Evolutionary conservation across 163 green algal genomes (phyloP).

Genomic region (Volvox carteri): DNA sequence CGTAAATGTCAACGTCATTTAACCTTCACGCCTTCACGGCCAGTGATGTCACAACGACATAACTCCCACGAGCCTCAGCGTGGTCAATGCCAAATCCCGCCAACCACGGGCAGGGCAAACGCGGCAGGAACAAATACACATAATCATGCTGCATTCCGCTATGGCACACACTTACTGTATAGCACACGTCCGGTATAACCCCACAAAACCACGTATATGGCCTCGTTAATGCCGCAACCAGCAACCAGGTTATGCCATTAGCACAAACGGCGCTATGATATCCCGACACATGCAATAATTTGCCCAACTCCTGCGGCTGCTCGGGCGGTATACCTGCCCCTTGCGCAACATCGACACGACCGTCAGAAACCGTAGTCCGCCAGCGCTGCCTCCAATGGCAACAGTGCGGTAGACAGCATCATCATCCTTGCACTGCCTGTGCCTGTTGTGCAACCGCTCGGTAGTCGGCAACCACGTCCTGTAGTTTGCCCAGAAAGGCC

Average conservation of each 20-base stretch:
- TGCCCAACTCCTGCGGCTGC: slow-evolving; percentile 1
- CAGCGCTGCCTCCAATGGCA: background rate
- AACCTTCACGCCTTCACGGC: background rate
- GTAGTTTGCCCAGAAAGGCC: slow-evolving; percentile 39
- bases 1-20: background rate
- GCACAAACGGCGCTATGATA: background rate
- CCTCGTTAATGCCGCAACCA: background rate
- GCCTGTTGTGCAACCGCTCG: background rate
- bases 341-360: background rate
- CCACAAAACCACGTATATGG: background rate
- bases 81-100: slow-evolving; percentile 6
- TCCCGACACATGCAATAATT: background rate
- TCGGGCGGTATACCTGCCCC: background rate
- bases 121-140: slow-evolving; percentile 10
- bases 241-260: background rate
- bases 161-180: background rate
- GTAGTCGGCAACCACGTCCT: slow-evolving; percentile 48
- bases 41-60: background rate
- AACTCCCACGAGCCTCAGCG: background rate
- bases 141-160: background rate
- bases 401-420: background rate
- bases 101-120: slow-evolving; percentile 1
- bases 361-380: no score
- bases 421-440: slow-evolving; percentile 7
- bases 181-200: background rate